phyloP scores from a whole-genome alignment of 2,329 filamentous ascomycete genomes.

The Parastagonospora avenae region DNA sequence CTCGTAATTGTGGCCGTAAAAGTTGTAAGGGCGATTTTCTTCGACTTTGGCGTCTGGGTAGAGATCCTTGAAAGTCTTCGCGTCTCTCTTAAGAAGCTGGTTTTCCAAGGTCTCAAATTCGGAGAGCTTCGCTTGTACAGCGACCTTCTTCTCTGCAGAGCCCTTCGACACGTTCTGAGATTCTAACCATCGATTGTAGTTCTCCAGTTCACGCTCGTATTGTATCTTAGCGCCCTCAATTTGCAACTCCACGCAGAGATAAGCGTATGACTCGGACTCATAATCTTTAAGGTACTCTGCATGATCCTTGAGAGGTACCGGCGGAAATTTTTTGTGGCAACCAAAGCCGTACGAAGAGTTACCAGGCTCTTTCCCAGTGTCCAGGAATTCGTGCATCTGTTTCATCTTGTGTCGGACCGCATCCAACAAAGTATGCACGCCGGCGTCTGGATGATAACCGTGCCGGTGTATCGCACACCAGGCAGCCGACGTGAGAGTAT shows the following conservation, averaged over 20 bases:
- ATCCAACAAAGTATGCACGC: slow-evolving; percentile 64
- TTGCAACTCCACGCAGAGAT: slow-evolving; percentile 57
- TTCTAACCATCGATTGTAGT: slow-evolving; percentile 27
- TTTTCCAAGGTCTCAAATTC: slow-evolving; percentile 63
- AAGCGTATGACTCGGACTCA: slow-evolving; percentile 62
- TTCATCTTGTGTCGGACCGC: slow-evolving; percentile 60
- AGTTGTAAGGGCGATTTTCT: not conserved
- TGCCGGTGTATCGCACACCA: slow-evolving; percentile 34
- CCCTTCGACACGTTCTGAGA: slow-evolving; percentile 32
- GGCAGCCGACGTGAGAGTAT: slow-evolving; percentile 57
- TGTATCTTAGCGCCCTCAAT: slow-evolving; percentile 45
- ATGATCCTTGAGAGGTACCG: slow-evolving; percentile 48
- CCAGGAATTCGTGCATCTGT: slow-evolving; percentile 9
- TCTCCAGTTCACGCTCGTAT: slow-evolving; percentile 46
- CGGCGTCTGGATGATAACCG: slow-evolving; percentile 38
- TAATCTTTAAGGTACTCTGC: slow-evolving; percentile 58
- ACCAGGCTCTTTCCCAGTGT: slow-evolving; percentile 6
- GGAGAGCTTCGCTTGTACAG: slow-evolving; percentile 57
- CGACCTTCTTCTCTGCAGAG: slow-evolving; percentile 59
- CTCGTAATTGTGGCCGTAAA: not conserved
- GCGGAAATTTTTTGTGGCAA: not conserved
- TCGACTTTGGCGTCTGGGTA: slow-evolving; percentile 52
- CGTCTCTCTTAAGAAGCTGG: slow-evolving; percentile 62
- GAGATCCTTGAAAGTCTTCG: slow-evolving; percentile 70
- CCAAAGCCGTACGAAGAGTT: not conserved